Percentiles rank a stretch among this genome's conserved stretches.
These are phyloP conservation scores for Cichorium intybus DNA, from an alignment of 140 eudicot genomes.

Conservation along the genomic window DNA sequence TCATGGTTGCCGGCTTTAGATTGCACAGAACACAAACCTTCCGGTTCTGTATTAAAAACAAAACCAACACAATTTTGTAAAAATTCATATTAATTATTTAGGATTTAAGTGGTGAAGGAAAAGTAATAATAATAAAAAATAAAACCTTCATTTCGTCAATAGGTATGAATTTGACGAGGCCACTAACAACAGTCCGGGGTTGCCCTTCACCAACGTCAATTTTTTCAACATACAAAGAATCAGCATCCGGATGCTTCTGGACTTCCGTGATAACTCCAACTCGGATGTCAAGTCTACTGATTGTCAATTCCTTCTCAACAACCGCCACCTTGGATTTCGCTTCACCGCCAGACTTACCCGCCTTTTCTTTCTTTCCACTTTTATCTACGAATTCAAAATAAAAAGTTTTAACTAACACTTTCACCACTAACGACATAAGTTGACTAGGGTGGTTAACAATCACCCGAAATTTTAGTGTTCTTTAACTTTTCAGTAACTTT, in stretches of 20 bases:
- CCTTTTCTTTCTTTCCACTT: slow-evolving; percentile 49
- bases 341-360: slow-evolving; percentile 48
- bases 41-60: slow-evolving; percentile 54
- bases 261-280: slow-evolving; percentile 85
- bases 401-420: slow-evolving; percentile 2
- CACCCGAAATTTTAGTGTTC: slow-evolving; percentile 72
- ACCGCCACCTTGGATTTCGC: slow-evolving; percentile 43
- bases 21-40: slow-evolving; percentile 97
- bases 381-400: slow-evolving; percentile 40
- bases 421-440: neutral
- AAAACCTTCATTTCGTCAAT: slow-evolving; percentile 87
- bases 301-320: slow-evolving; percentile 64
- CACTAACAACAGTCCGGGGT: slow-evolving; percentile 93
- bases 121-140: too few species aligned
- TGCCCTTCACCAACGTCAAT: slow-evolving; percentile 92
- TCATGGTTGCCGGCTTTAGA: slow-evolving; percentile 91
- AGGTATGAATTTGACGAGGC: slow-evolving; percentile 85
- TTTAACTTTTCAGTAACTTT: slow-evolving; percentile 63
- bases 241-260: slow-evolving; percentile 97
- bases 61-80: too few species aligned
- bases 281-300: slow-evolving; percentile 88
- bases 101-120: neutral
- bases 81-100: too few species aligned
- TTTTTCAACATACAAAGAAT: slow-evolving; percentile 88
- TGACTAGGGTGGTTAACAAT: neutral